A percentile compares a stretch with the other conserved stretches of the same genome.
These are phyloP conservation scores for Phytophthora pseudosyringae DNA, from an alignment of 352 stramenopile species.

Conservation along the genomic window DNA sequence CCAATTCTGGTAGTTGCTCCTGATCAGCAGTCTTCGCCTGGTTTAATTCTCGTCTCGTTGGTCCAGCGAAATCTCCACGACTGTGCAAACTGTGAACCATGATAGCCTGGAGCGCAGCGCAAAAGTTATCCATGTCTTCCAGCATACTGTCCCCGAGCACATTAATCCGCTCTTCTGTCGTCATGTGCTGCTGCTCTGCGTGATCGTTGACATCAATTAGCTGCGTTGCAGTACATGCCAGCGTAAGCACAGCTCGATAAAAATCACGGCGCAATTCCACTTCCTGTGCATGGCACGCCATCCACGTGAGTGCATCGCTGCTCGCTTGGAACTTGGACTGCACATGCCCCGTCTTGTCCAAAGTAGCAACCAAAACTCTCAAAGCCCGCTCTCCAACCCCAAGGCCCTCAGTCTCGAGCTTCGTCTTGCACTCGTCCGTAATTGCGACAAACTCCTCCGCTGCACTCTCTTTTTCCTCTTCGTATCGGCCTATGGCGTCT, in stretches of 20 bases:
- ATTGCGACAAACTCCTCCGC: conserved; percentile 10
- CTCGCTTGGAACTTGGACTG: conserved; percentile 5
- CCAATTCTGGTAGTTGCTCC: neutral
- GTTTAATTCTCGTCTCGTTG: neutral
- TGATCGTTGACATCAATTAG: neutral
- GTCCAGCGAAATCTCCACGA: neutral
- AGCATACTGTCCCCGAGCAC: conserved; percentile 15
- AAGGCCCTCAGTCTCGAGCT: neutral
- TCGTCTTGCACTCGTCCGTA: conserved; percentile 4
- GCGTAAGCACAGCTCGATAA: neutral
- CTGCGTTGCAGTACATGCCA: conserved; percentile 1
- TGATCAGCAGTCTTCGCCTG: neutral
- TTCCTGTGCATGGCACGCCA: conserved; percentile 15
- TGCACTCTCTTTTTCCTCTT: conserved; percentile 5
- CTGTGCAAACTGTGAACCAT: neutral
- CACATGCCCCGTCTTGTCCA: conserved; percentile 2
- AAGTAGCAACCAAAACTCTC: conserved; percentile 16
- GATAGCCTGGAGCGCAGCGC: conserved; percentile 1
- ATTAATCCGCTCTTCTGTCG: neutral
- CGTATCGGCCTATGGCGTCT: neutral
- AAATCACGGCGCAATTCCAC: conserved; percentile 13
- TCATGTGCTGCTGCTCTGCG: conserved; percentile 1
- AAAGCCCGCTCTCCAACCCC: conserved; percentile 1
- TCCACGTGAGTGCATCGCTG: neutral
- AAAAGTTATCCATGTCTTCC: conserved; percentile 14